Evolutionary conservation across 2,329 filamentous ascomycete genomes (phyloP), one percentile per base, ranked within the genome.

Genomic region (Monosporascus sp.): DNA sequence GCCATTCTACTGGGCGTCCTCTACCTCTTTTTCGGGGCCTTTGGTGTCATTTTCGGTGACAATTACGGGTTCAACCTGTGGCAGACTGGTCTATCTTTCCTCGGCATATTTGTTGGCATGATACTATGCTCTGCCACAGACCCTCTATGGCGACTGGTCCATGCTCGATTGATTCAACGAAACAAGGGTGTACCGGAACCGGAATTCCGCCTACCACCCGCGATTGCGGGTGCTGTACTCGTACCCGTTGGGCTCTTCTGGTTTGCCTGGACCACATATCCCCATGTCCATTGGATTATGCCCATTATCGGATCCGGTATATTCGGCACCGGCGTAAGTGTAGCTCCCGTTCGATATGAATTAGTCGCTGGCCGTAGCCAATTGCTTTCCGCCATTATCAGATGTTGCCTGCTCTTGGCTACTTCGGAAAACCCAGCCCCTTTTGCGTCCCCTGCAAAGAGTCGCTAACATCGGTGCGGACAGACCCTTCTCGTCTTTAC

Each of bases 21-120:
- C 2, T 96, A 96, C 66, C 82, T 96, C 39, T 96, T 95, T 74
- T 95, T 96, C 67, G 90, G 90, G 20, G 90, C 91, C 0, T 96
- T 96, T 63, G 82, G 87, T 5, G 74, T 95, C 45, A 84, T 96
- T 17, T 96, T 96, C 65, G 68, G 77, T 25, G 81, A 78, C 45
- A 84, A 88, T 47, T 87, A 95, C 67, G 84, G 81, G 20, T 91
- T 96, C 73, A 83, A 82, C 50, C 74, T 90, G 11, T 94, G 87
- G 77, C 88, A 96, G 70, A 77, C 82, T 11, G 92, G 91, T n/a
- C 72, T 94, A 52, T 80, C 84, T 15, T 96, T 96, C 69, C 64
- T 94, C 47, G 87, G 85, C 15, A 78, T 89, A 52, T 76, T 88
- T 48, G 72, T 84, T 2, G 86, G 88, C 45, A 89, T 90, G 84